A percentile compares a stretch with the other conserved stretches of the same genome.
Evolutionary conservation across 2,329 filamentous ascomycete genomes (phyloP).

Genomic region (Fusarium sp.): DNA sequence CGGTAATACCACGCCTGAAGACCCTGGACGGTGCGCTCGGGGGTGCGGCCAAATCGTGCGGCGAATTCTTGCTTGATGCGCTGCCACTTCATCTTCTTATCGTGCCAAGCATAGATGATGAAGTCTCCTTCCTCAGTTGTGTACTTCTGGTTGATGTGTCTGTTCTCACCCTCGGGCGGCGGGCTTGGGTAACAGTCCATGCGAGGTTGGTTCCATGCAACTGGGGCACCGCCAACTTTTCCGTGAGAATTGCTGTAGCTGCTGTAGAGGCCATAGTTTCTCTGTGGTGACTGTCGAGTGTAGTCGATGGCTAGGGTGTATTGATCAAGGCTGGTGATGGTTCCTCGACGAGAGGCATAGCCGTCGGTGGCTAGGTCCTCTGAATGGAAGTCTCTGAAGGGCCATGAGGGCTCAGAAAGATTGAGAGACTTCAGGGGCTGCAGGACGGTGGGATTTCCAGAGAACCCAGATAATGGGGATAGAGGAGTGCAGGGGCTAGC

Average conservation of each 20-base stretch:
- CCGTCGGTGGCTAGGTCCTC: conserved; percentile 19
- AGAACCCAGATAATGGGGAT: conserved; percentile 43
- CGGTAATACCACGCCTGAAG: conserved; percentile 58
- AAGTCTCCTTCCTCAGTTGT: conserved; percentile 56
- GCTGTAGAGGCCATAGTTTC: conserved; percentile 18
- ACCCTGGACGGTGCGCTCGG: conserved; percentile 53
- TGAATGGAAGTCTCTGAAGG: conserved; percentile 8
- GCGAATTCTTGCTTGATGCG: conserved; percentile 53
- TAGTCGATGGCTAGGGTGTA: conserved; percentile 32
- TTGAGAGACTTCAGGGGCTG: conserved; percentile 32
- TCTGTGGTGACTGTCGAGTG: conserved; percentile 29
- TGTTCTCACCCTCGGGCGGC: conserved; percentile 50
- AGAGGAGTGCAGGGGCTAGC: conserved; percentile 40
- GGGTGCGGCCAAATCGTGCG: conserved; percentile 50
- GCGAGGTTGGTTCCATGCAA: conserved; percentile 33
- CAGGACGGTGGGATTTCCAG: conserved; percentile 35
- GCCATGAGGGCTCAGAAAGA: conserved; percentile 27
- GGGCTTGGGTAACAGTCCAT: conserved; percentile 49
- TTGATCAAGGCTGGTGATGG: conserved; percentile 27
- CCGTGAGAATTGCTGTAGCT: conserved; percentile 22
- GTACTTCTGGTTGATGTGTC: conserved; percentile 58
- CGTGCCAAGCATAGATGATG: conserved; percentile 57
- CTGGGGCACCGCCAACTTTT: conserved; percentile 35
- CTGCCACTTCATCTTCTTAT: conserved; percentile 56
- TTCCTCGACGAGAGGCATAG: conserved; percentile 23